These are phyloP conservation scores for Sporisorium scitamineum DNA, from an alignment of 1,284 basidiomycete species.

Conservation along the genomic window DNA sequence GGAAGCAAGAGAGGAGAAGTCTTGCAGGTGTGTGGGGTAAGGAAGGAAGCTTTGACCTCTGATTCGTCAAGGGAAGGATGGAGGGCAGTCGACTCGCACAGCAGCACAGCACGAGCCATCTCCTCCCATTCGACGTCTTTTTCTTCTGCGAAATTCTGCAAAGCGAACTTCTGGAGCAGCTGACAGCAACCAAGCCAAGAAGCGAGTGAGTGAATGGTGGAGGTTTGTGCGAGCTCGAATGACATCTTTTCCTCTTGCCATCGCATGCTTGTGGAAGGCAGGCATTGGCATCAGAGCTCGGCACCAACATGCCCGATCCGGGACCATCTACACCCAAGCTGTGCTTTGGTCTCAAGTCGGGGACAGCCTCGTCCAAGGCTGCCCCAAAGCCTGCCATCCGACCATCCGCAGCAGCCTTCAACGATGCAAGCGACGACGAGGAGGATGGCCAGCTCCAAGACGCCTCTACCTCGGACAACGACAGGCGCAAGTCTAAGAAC, in stretches of 20 bases:
- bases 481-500: background rate
- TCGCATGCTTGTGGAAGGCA: slow-evolving; percentile 3
- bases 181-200: background rate
- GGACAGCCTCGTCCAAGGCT: background rate
- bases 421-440: slow-evolving; percentile 48
- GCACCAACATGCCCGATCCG: slow-evolving; percentile 15
- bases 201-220: background rate
- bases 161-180: background rate
- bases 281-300: background rate
- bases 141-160: background rate
- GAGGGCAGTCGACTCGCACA: background rate
- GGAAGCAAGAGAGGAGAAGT: background rate
- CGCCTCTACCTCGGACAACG: background rate
- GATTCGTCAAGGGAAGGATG: background rate
- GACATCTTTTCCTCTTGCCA: slow-evolving; percentile 3
- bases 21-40: slow-evolving; percentile 6
- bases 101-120: slow-evolving; percentile 8
- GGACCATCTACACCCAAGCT: slow-evolving; percentile 36
- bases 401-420: slow-evolving; percentile 30
- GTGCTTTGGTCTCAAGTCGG: slow-evolving; percentile 51
- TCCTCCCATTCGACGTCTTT: no score
- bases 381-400: slow-evolving; percentile 10
- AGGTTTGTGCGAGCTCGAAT: slow-evolving; percentile 1
- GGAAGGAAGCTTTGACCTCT: background rate
- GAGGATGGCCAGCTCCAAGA: slow-evolving; percentile 1